Evolutionary conservation across 2,329 filamentous ascomycete genomes (phyloP).

Genomic region (Xylariaceae sp.): DNA sequence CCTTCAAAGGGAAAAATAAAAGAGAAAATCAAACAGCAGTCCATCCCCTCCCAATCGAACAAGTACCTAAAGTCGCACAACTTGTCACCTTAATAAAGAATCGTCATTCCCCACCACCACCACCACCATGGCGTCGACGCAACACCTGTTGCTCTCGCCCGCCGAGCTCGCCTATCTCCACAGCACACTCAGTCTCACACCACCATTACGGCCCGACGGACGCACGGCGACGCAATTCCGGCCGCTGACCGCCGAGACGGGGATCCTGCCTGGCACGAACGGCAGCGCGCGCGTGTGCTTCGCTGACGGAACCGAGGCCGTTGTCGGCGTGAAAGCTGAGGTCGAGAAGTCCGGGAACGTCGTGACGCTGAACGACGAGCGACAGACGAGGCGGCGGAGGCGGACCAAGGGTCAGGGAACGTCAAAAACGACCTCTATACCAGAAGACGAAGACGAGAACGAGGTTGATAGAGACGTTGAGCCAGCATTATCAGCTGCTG

Average conservation of each 20-base stretch:
- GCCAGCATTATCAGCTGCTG: constrained; percentile 29
- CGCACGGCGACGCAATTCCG: constrained; percentile 86
- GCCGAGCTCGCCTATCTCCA: constrained; percentile 97
- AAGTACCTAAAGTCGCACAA: background rate
- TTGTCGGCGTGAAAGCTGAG: constrained; percentile 95
- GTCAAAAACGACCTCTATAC: constrained; percentile 32
- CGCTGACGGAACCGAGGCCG: constrained; percentile 91
- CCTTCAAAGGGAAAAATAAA: background rate
- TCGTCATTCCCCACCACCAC: no score
- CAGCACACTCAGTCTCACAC: constrained; percentile 78
- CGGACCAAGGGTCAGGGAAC: constrained; percentile 34
- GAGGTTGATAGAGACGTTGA: constrained; percentile 38
- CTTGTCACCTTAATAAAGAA: background rate
- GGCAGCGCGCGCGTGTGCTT: constrained; percentile 94
- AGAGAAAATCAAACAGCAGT: no score
- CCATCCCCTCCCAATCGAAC: background rate
- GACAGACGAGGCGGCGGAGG: constrained; percentile 27
- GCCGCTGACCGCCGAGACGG: constrained; percentile 86
- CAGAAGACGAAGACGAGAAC: constrained; percentile 31
- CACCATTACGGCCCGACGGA: constrained; percentile 89
- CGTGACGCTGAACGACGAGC: constrained; percentile 6
- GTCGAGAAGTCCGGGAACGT: constrained; percentile 63
- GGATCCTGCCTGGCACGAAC: constrained; percentile 87
- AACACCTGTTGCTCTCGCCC: constrained; percentile 82
- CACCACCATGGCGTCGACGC: constrained; percentile 59